Conservation (phyloP, 2,329 filamentous ascomycete genomes). For the Trichoderma guizhouense region DNA sequence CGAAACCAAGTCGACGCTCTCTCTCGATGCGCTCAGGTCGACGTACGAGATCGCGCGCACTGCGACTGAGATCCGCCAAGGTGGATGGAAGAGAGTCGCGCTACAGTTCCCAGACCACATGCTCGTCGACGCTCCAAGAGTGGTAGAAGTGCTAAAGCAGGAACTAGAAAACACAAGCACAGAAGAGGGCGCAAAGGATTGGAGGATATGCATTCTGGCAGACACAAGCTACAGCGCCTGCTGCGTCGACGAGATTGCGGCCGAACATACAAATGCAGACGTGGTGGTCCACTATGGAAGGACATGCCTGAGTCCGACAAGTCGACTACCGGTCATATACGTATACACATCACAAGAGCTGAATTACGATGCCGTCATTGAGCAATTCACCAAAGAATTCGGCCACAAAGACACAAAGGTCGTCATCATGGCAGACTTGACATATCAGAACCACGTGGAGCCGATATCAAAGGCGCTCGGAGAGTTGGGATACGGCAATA, state of each 20-base stretch:
- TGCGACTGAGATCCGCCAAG: slow-evolving; percentile 67
- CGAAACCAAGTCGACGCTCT: slow-evolving; percentile 32
- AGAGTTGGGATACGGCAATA: slow-evolving; percentile 62
- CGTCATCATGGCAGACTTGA: slow-evolving; percentile 85
- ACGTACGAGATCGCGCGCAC: slow-evolving; percentile 87
- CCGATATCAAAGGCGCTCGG: slow-evolving; percentile 53
- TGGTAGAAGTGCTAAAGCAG: slow-evolving; percentile 57
- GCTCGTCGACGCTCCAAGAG: slow-evolving; percentile 78
- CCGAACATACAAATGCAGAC: slow-evolving; percentile 87
- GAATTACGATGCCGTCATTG: slow-evolving; percentile 53
- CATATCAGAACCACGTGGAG: slow-evolving; percentile 72
- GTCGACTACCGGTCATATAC: slow-evolving; percentile 81
- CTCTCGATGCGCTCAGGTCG: slow-evolving; percentile 66
- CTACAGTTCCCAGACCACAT: slow-evolving; percentile 96
- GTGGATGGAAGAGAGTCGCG: slow-evolving; percentile 72
- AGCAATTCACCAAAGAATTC: slow-evolving; percentile 67
- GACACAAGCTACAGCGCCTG: slow-evolving; percentile 97
- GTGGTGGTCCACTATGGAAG: slow-evolving; percentile 93
- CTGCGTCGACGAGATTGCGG: slow-evolving; percentile 94
- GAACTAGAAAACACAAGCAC: slow-evolving; percentile 24
- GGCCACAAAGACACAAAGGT: slow-evolving; percentile 60
- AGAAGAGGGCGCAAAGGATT: slow-evolving; percentile 19
- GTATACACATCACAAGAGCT: slow-evolving; percentile 78
- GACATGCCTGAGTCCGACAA: slow-evolving; percentile 86
- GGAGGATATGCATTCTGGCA: slow-evolving; percentile 74